phyloP scores from a whole-genome alignment of 768 basidiomycete genomes.

The Holtermannia corniformis region DNA sequence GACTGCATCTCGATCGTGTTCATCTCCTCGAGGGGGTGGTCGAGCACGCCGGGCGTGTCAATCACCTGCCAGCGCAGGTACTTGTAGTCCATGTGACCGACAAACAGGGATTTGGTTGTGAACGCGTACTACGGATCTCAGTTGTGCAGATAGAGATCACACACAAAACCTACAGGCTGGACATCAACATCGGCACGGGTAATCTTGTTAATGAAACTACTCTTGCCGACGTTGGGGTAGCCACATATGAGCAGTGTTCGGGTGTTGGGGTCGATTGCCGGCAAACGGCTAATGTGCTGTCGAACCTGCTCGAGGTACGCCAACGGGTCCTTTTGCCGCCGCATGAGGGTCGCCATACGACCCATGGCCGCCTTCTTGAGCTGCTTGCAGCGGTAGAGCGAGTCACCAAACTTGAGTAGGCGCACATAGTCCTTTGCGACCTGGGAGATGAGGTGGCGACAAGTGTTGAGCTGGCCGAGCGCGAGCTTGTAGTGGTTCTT shows the following conservation, averaged over 20 bases:
- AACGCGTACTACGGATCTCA: slow-evolving; percentile 61
- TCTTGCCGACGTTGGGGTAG: slow-evolving; percentile 99
- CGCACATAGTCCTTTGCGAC: slow-evolving; percentile 96
- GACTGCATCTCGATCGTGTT: slow-evolving; percentile 99
- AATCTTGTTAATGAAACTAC: slow-evolving; percentile 98
- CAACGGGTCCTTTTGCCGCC: slow-evolving; percentile 93
- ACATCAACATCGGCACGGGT: slow-evolving; percentile 99
- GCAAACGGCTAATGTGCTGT: slow-evolving; percentile 97
- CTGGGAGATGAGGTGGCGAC: slow-evolving; percentile 89
- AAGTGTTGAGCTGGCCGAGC: slow-evolving; percentile 89
- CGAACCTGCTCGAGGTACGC: slow-evolving; percentile 98
- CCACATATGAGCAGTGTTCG: slow-evolving; percentile 96
- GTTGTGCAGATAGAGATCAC: not conserved
- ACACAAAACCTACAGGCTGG: slow-evolving; percentile 53
- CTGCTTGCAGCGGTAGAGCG: slow-evolving; percentile 95
- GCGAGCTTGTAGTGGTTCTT: slow-evolving; percentile 99
- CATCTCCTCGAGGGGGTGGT: slow-evolving; percentile 98
- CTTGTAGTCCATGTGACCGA: slow-evolving; percentile 97
- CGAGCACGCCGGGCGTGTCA: slow-evolving; percentile 95
- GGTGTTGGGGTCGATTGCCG: slow-evolving; percentile 95
- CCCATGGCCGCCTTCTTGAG: slow-evolving; percentile 94
- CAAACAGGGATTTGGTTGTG: slow-evolving; percentile 96
- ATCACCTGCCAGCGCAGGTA: slow-evolving; percentile 99
- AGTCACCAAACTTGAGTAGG: slow-evolving; percentile 95
- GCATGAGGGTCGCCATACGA: slow-evolving; percentile 99